Base-by-base conservation (phyloP, 345 rosid genomes). In the Salix exigua region DNA sequence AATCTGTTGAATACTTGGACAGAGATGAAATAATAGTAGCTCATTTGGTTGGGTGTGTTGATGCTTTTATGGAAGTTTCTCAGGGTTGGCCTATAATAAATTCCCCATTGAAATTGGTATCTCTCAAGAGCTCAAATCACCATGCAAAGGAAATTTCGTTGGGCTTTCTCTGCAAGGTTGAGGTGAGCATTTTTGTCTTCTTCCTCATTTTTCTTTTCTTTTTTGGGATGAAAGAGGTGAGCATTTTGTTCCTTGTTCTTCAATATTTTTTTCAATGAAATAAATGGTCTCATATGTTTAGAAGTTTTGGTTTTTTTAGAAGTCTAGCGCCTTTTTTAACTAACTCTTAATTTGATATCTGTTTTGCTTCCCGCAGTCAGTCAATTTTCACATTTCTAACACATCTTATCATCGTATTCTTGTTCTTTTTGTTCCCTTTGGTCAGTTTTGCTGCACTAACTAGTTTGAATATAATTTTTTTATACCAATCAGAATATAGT, bases 61-160 rank as follows among this genome's bases (percentile, higher is more conserved):
- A 92, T 84, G 94, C 89, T 21, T 77, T 86, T 79, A 67, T 92
- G 75, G 87, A 88, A 79, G 81, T 86, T 11, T 74, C 89, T 77
- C 90, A 85, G 44, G 96, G 91, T 80, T 94, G 98, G 97, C 98
- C 98, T 23, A 55, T 86, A 17, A 68, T 63, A 71, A 73, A 75
- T 80, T 81, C 86, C 72, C 88, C 89, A 37, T 68, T 88, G 84
- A 82, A 85, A 72, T 64, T 90, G 71, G 74, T 80, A 66, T 87
- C 90, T 64, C 76, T 91, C 69, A 85, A 88, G 85, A 86, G 75
- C 82, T 72, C 87, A 74, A 82, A 80, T 71, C 75, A 80, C 68
- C 79, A 82, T 66, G 83, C 88, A 26, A 87, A 82, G 77, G 90
- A 79, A 79, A 80, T 90, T 76, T 88, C 95, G 14, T 75, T 88